These are phyloP conservation scores for Neurospora cerealis DNA, from an alignment of 495 filamentous ascomycete genomes.

Conservation along the genomic window DNA sequence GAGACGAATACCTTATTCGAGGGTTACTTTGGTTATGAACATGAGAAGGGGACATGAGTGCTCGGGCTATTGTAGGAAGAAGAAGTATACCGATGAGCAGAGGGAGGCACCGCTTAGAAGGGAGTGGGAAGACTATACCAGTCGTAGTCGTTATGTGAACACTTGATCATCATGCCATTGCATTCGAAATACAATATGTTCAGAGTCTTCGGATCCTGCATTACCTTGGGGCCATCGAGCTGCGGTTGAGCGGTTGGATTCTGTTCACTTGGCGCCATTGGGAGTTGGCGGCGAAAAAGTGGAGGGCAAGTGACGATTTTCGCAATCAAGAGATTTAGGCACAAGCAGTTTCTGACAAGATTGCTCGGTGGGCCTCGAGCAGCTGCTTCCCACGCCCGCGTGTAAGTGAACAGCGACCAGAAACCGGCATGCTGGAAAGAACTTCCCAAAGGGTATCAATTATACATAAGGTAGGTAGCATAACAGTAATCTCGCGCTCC, in stretches of 20 bases:
- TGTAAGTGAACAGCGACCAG: neutral
- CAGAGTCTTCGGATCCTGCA: neutral
- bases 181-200: neutral
- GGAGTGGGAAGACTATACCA: neutral
- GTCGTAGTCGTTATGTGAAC: neutral
- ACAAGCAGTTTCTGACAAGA: neutral
- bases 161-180: neutral
- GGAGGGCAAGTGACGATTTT: neutral
- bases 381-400: neutral
- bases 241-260: neutral
- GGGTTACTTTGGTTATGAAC: neutral
- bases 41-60: neutral
- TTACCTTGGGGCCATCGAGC: neutral
- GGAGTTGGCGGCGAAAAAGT: neutral
- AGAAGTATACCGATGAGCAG: neutral
- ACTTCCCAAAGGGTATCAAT: neutral
- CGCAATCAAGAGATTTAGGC: neutral
- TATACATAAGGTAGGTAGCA: neutral
- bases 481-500: neutral
- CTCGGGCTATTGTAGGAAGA: neutral
- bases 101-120: neutral
- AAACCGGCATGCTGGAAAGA: neutral
- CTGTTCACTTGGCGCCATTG: neutral
- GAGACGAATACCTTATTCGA: neutral
- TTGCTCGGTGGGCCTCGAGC: neutral